Conservation (phyloP, 352 stramenopile species). For the Pythium myriotylum region DNA sequence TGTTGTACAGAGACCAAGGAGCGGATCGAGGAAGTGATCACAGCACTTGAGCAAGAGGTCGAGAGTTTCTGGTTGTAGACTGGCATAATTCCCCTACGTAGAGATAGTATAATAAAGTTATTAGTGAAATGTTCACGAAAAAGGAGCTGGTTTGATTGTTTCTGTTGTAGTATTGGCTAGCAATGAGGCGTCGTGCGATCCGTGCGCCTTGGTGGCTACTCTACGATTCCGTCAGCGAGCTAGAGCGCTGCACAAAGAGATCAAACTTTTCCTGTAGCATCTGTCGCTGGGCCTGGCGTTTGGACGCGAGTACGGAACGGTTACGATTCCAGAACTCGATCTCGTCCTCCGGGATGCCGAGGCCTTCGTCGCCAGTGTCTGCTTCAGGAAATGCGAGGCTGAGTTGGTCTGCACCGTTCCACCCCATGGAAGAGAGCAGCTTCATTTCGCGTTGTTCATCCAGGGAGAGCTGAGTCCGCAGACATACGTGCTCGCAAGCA, state of each 20-base stretch:
- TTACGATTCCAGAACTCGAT: conserved; percentile 89
- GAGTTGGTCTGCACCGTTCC: conserved; percentile 67
- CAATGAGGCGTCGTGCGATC: not conserved
- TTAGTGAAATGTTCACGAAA: conserved; percentile 30
- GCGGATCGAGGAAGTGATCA: conserved; percentile 58
- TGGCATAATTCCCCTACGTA: conserved; percentile 2
- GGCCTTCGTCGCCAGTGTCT: conserved; percentile 77
- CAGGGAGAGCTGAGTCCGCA: conserved; percentile 49
- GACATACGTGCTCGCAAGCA: conserved; percentile 53
- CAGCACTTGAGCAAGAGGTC: conserved; percentile 60
- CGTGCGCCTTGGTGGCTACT: conserved; percentile 1
- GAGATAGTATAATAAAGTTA: conserved; percentile 19
- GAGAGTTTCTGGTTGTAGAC: conserved; percentile 46
- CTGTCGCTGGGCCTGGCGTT: conserved; percentile 78
- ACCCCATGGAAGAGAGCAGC: conserved; percentile 85
- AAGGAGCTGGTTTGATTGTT: not conserved
- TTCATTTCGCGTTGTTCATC: conserved; percentile 78
- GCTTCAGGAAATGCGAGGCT: conserved; percentile 63
- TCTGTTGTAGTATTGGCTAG: not conserved
- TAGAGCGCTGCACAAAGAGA: conserved; percentile 77
- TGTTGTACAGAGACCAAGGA: conserved; percentile 72
- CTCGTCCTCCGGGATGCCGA: conserved; percentile 83
- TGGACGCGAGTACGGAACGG: conserved; percentile 66
- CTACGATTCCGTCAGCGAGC: conserved; percentile 36
- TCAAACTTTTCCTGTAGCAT: conserved; percentile 88